Evolutionary conservation across 495 filamentous ascomycete genomes (phyloP).

Genomic region (Venustampulla echinocandica): DNA sequence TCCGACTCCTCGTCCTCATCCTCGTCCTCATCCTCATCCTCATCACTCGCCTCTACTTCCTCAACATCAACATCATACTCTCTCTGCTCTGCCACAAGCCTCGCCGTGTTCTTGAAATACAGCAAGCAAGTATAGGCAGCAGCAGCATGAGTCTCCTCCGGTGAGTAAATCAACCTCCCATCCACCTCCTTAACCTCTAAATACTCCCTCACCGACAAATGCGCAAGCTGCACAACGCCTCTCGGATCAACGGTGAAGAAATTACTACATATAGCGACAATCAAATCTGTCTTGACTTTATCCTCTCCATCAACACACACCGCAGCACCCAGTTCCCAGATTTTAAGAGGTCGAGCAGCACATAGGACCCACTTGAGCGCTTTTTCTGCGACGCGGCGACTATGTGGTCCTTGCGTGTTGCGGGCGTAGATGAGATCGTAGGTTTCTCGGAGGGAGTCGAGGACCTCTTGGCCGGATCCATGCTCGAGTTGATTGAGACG

Average conservation of each 20-base stretch:
- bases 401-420: constrained; percentile 1
- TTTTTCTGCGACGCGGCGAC: constrained; percentile 1
- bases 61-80: background rate
- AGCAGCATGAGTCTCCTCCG: constrained; percentile 2
- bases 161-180: background rate
- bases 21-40: background rate
- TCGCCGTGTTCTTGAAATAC: background rate
- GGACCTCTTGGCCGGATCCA: constrained; percentile 1
- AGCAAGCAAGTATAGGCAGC: constrained; percentile 4
- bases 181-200: background rate
- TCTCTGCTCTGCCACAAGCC: background rate
- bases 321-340: constrained; percentile 2
- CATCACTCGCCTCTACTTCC: no score
- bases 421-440: constrained; percentile 5
- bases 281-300: background rate
- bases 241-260: constrained; percentile 3
- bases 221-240: constrained; percentile 1
- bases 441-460: constrained; percentile 4
- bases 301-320: background rate
- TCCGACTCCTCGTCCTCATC: background rate
- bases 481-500: background rate
- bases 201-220: constrained; percentile 6
- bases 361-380: constrained; percentile 5
- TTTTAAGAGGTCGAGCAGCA: background rate
- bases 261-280: constrained; percentile 6